phyloP scores from a whole-genome alignment of 176 grass and related monocot genomes.

The Aegilops speltoides region DNA sequence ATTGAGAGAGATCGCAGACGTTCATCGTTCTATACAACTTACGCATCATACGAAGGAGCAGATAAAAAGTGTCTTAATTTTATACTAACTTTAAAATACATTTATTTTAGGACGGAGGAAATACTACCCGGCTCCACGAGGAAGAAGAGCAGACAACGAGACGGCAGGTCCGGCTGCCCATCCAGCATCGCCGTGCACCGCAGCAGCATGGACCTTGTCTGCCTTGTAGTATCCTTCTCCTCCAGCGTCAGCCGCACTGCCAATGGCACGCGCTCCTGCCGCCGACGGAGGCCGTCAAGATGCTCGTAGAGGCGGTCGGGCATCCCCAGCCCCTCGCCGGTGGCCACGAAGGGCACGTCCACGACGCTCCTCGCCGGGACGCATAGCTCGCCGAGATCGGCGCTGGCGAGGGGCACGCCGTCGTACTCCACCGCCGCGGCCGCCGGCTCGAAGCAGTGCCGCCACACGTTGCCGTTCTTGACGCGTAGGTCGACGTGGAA shows the following conservation, averaged over 20 bases:
- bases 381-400: not conserved
- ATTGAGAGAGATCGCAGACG: not conserved
- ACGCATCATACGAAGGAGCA: not conserved
- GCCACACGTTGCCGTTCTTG: not conserved
- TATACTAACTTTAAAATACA: no score
- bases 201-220: not conserved
- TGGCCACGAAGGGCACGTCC: not conserved
- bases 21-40: not conserved
- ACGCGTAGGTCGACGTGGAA: constrained; percentile 11
- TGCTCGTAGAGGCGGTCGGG: not conserved
- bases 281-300: not conserved
- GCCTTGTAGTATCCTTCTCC: not conserved
- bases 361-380: not conserved
- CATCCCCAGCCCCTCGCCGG: not conserved
- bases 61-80: not conserved
- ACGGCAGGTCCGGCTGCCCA: not conserved
- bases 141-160: not conserved
- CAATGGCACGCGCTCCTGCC: not conserved
- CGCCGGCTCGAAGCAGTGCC: not conserved
- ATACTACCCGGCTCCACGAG: not conserved
- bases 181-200: constrained; percentile 14
- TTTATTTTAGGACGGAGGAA: no score
- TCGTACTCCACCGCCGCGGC: constrained; percentile 8
- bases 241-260: not conserved
- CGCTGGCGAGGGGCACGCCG: constrained; percentile 6